Evolutionary conservation across 2,329 filamentous ascomycete species (phyloP), one percentile per base, ranked within the genome.

Genomic region (Arthrobotrys megalospora): DNA sequence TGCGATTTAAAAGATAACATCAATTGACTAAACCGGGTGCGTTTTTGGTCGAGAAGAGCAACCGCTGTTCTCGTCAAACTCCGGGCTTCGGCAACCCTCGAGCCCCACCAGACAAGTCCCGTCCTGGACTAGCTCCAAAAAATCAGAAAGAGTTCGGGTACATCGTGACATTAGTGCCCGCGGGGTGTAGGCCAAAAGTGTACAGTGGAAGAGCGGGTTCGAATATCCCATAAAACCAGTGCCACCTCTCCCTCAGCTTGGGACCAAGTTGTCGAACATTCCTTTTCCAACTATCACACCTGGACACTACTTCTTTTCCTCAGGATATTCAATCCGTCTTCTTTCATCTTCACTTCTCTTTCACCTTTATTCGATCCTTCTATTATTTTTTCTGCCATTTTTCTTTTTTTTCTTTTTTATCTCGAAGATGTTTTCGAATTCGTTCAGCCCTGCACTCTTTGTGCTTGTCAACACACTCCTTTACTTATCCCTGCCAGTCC

Each of bases 401-500:
- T 66, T 53, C 41, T 16, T 47, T 41, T 69, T 58, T 64, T 48
- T 32, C 45, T 69, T 41, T 41, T 24, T 41, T 65, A 55, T 43
- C 63, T 63, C 32, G 60, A 67, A 62, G 52, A 76, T 77, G 73
- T 53, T 38, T 52, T 36, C 65, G 5, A 28, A 28, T 28, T 28
- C 24, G 5, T 65, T 76, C 47, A 41, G 24, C 53, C 43, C 43
- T 24, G 52, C 53, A 45, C 36, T 78, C 7, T 45, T 72, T 24
- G 67, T 78, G 41, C 62, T 72, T 34, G 38, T 67, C 75, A 78
- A 78, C 75, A 78, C 75, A 63, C 47, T 78, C 62, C 60, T 78
- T 72, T 55, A 50, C 19, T 10, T 70, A 78, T 78, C 75, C 75
- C 75, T 72, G 75, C 53, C 67, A 16, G 58, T 53, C 16, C 62